Base-by-base conservation (phyloP, 2,329 filamentous ascomycete genomes). In the Colletotrichum tabaci region DNA sequence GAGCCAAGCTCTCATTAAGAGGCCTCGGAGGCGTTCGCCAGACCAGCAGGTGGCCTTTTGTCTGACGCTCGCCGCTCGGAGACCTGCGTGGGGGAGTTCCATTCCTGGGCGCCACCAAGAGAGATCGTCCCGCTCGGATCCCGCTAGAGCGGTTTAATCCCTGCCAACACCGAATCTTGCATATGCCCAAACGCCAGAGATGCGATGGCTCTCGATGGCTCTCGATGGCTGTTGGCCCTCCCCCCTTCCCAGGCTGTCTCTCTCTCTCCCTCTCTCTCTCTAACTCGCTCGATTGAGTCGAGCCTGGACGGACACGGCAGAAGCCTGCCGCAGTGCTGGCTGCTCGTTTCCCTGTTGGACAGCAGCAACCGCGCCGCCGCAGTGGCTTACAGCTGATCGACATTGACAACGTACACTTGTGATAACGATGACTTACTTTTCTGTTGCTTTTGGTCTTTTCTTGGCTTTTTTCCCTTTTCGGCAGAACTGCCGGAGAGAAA, bases 131-230 rank as follows among this genome's bases (percentile, higher is more conserved):
- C 70, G 70, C 68, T 68, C 53, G 69, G 69, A 64, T 69, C 21
- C 40, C 70, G 70, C 70, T 72, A 71, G 61, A 61, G 61, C 57
- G 66, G 46, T 5, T 44, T 52, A 61, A 72, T 62, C 70, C 70
- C 66, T 72, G 70, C 53, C 46, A 71, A 66, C 55, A 42, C 70
- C 70, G 70, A 72, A 72, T 72, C 70, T 66, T 71, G 70, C 70
- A 72, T 72, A 66, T 66, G 30, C 61, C 56, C 70, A 71, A 71
- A 72, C 67, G 61, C 70, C 71, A 72, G 67, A 71, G 61, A 21
- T 66, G 47, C 70, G 66, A 70, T 72, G 67, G 69, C 68, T 62
- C 38, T 55, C 49, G 67, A 46, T 38, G 67, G 62, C 23, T 60
- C 67, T 61, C 55, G 57, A 57, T 71, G 63, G 67, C 44, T 58